These are phyloP conservation scores for Pichia pseudocactophila DNA, from an alignment of 805 yeast genomes.

Conservation along the genomic window DNA sequence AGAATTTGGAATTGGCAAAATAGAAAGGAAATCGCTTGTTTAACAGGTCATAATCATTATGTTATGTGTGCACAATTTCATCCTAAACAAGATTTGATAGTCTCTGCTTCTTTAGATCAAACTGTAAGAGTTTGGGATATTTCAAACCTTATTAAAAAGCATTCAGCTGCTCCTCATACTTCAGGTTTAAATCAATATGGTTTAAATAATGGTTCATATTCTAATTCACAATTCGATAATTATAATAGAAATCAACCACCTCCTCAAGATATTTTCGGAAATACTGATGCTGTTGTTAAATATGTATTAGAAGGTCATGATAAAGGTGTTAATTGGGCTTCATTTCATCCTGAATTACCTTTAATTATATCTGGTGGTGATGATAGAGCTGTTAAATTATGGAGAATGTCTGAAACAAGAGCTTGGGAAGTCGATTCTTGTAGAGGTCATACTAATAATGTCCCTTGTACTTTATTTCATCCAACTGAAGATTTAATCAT, in stretches of 20 bases:
- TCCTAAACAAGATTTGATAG: constrained; percentile 88
- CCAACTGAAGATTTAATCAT: constrained; percentile 87
- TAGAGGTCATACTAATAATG: constrained; percentile 94
- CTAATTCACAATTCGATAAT: constrained; percentile 34
- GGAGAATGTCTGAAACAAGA: constrained; percentile 96
- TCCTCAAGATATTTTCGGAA: constrained; percentile 90
- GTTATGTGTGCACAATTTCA: constrained; percentile 98
- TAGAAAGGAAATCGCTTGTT: constrained; percentile 91
- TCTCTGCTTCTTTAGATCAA: constrained; percentile 93
- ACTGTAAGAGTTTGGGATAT: constrained; percentile 99
- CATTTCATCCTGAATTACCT: constrained; percentile 95
- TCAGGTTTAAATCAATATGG: neutral
- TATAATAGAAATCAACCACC: constrained; percentile 50
- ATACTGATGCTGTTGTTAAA: constrained; percentile 88
- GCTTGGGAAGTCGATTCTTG: constrained; percentile 99
- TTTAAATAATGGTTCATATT: constrained; percentile 7
- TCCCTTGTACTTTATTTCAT: constrained; percentile 82
- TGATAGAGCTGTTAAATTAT: constrained; percentile 87
- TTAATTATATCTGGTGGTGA: constrained; percentile 93
- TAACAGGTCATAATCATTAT: constrained; percentile 97
- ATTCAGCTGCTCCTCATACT: constrained; percentile 73
- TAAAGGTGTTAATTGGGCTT: constrained; percentile 97
- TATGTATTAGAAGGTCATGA: constrained; percentile 97
- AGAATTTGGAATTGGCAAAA: constrained; percentile 99
- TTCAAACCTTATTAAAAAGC: constrained; percentile 87